These are phyloP conservation scores for Blakeslea trispora DNA, from an alignment of 371 early-diverging fungal genomes.

Conservation along the genomic window DNA sequence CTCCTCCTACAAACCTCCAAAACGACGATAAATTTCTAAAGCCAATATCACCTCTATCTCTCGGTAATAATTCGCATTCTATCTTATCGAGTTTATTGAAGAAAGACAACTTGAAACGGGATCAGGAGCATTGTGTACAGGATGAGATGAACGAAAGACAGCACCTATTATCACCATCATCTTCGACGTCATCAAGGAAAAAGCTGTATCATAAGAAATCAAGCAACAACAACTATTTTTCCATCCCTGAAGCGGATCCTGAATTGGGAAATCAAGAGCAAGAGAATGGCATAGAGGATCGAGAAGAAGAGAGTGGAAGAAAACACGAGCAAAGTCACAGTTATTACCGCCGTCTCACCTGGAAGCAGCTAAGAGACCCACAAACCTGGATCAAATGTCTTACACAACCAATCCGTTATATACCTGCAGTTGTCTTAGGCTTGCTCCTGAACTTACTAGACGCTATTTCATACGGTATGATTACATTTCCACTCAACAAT, in stretches of 20 bases:
- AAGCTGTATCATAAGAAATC: background rate
- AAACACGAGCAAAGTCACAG: background rate
- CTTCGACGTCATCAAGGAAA: background rate
- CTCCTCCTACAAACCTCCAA: slow-evolving; percentile 9
- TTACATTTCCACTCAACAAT: slow-evolving; percentile 86
- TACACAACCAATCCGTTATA: slow-evolving; percentile 54
- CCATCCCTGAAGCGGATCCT: background rate
- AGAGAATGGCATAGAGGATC: background rate
- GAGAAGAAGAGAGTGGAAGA: background rate
- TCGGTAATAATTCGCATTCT: slow-evolving; percentile 9
- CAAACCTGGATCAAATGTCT: slow-evolving; percentile 14
- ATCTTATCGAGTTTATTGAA: slow-evolving; percentile 16
- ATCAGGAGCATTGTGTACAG: background rate
- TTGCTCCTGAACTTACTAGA: slow-evolving; percentile 90
- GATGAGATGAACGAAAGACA: background rate
- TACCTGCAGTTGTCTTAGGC: slow-evolving; percentile 91
- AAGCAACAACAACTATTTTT: background rate
- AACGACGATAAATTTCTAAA: background rate
- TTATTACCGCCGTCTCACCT: background rate
- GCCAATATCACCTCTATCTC: slow-evolving; percentile 15
- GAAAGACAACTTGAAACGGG: slow-evolving; percentile 6
- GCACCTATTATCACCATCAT: background rate
- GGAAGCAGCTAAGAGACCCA: slow-evolving; percentile 11
- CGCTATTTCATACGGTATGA: slow-evolving; percentile 91
- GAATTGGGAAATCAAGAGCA: background rate